Conservation (phyloP, 352 stramenopile genomes). For the Blastocystis sp. region DNA sequence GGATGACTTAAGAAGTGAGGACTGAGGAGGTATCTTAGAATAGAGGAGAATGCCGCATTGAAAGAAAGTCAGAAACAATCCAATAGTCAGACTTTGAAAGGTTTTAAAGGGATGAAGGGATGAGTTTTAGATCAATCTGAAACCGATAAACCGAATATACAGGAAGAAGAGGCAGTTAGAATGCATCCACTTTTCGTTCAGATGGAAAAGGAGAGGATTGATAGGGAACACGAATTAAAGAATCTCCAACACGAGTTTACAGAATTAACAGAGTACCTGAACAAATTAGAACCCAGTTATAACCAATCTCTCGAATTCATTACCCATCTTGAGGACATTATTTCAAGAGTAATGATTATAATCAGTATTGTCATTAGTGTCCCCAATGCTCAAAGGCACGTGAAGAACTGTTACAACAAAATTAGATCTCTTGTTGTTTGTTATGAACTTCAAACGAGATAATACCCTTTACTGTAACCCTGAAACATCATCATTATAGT, state of each 20-base stretch:
- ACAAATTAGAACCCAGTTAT: conserved; percentile 18
- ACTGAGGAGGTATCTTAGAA: not conserved
- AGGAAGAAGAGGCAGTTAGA: not conserved
- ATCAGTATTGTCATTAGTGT: not conserved
- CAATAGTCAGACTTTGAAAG: no score
- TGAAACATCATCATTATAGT: not conserved
- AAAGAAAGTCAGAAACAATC: no score
- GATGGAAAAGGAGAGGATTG: not conserved
- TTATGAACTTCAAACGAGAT: not conserved
- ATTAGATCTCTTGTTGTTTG: conserved; percentile 20
- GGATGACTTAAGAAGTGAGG: not conserved
- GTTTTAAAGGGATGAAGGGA: not conserved
- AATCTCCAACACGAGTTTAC: not conserved
- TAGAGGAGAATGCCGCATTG: not conserved
- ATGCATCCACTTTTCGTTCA: not conserved
- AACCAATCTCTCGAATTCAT: conserved; percentile 28
- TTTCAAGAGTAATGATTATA: not conserved
- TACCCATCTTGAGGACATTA: conserved; percentile 24
- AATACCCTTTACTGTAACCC: conserved; percentile 17
- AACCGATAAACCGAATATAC: not conserved
- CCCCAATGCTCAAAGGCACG: not conserved
- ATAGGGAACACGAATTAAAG: not conserved
- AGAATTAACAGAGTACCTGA: conserved; percentile 8
- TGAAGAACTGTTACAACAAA: not conserved
- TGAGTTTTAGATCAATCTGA: not conserved